Conservation (phyloP, 2,329 filamentous ascomycete genomes). For the Talaromyces sp. region DNA sequence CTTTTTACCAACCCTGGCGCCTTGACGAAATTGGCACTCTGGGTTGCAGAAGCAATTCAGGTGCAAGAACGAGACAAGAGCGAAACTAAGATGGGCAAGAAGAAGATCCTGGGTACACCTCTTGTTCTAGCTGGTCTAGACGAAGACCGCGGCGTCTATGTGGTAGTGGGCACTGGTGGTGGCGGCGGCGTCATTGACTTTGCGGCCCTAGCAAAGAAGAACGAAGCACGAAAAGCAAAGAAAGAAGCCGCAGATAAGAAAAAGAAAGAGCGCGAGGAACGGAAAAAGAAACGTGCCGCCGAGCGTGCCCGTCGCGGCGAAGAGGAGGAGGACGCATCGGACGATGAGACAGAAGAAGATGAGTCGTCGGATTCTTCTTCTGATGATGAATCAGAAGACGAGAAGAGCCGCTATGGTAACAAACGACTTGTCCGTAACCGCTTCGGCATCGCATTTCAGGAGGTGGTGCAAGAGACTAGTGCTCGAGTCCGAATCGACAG, state of each 20-base stretch:
- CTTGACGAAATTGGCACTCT: conserved; percentile 86
- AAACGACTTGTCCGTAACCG: conserved; percentile 77
- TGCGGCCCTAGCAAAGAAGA: conserved; percentile 66
- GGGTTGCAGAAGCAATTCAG: conserved; percentile 87
- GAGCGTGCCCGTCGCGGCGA: conserved; percentile 52
- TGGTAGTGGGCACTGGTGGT: conserved; percentile 89
- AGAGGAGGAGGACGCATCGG: conserved; percentile 56
- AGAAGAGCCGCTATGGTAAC: conserved; percentile 54
- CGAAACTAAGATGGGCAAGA: conserved; percentile 53
- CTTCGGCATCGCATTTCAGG: conserved; percentile 93
- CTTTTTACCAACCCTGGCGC: conserved; percentile 92
- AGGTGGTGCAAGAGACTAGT: conserved; percentile 87
- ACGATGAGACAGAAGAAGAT: conserved; percentile 66
- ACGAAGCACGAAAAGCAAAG: conserved; percentile 62
- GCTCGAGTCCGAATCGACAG: conserved; percentile 89
- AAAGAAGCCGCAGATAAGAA: conserved; percentile 63
- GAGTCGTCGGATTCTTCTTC: conserved; percentile 30
- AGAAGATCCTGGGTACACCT: conserved; percentile 62
- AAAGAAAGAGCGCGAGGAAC: conserved; percentile 64
- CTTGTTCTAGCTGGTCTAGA: conserved; percentile 89
- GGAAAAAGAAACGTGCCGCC: conserved; percentile 57
- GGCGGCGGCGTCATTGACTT: conserved; percentile 71
- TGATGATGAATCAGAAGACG: conserved; percentile 57
- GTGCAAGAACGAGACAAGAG: conserved; percentile 85
- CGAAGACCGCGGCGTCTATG: conserved; percentile 80